Base-by-base conservation (phyloP, 768 basidiomycete species). In the Mycena olivaceomarginata region DNA sequence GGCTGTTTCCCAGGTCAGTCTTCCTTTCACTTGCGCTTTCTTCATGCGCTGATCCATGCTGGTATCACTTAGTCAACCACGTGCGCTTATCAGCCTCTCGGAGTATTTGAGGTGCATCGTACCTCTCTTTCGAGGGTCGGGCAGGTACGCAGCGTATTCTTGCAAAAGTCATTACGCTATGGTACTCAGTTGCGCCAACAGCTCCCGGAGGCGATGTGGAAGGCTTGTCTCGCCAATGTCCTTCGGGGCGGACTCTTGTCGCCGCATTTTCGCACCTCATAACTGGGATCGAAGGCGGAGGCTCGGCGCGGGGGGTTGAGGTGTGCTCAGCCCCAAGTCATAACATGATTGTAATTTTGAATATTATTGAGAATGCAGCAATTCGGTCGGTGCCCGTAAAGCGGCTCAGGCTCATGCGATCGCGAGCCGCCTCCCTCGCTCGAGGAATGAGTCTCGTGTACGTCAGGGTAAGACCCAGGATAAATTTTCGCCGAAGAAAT, bases 21-120 rank as follows among this genome's bases (percentile, higher is more conserved):
- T 64, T 57, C 1, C 20, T 31, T 20, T 51, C 53, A 9, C 31
- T 45, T 46, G 18, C 13, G n/a, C 41, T 56, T 43, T 45, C 3
- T n/a, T 7, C 22, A 22, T 45, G 15, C 4, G 16, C 40, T 57
- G 11, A 63, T 65, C 18, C 25, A 12, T 41, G 13, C 16, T 1
- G 15, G 31, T 31, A 31, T 31, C 31, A 31, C 31, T 31, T 40
- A 75, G 74, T 37, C 57, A 16, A 43, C 67, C 45, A 62, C 60
- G 25, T 53, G 64, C 51, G 57, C 25, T n/a, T 64, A 43, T 18
- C 74, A 75, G 40, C 67, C 74, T 1, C 48, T 75, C 8, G 67
- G 74, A 5, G 67, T 75, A 40, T 75, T 69, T 22, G 67, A 75
- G 39, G 67, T 53, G 18, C 67, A 69, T 57, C 74, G 60, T 41